Conservation (phyloP, 768 basidiomycete genomes). For the Lentinula raphanica region DNA sequence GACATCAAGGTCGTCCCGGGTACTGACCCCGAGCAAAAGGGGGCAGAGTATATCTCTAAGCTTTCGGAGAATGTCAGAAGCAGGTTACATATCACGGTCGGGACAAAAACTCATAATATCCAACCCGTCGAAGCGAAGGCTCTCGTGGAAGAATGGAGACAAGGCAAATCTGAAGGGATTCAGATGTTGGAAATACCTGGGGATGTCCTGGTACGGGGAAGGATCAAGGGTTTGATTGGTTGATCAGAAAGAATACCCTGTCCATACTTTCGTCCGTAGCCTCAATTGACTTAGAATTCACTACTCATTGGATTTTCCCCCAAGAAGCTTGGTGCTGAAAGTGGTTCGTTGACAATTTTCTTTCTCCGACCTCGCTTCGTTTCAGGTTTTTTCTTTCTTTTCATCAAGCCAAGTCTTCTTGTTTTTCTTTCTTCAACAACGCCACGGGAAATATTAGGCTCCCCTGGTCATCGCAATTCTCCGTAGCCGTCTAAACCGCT, state of each 20-base stretch:
- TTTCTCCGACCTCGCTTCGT: no score
- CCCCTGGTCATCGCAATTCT: background rate
- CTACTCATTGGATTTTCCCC: no score
- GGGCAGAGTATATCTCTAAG: slow-evolving; percentile 39
- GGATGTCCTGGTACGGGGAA: slow-evolving; percentile 15
- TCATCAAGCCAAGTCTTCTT: no score
- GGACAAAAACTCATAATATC: slow-evolving; percentile 51
- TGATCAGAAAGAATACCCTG: background rate
- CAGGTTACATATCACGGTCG: slow-evolving; percentile 83
- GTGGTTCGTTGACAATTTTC: no score
- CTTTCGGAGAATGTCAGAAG: slow-evolving; percentile 43
- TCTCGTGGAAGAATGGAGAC: slow-evolving; percentile 54
- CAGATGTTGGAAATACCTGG: slow-evolving; percentile 23
- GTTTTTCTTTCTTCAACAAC: background rate
- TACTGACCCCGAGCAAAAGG: slow-evolving; percentile 23
- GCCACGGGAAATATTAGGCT: background rate
- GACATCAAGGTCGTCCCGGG: slow-evolving; percentile 38
- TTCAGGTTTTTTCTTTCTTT: no score
- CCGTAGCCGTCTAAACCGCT: background rate
- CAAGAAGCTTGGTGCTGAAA: no score
- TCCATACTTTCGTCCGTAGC: background rate
- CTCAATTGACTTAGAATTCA: background rate
- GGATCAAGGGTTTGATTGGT: slow-evolving; percentile 10
- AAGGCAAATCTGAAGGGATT: slow-evolving; percentile 23
- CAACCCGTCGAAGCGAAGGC: slow-evolving; percentile 63